Evolutionary conservation across 2,329 filamentous ascomycete genomes (phyloP).

Genomic region (Cercospora sesami): DNA sequence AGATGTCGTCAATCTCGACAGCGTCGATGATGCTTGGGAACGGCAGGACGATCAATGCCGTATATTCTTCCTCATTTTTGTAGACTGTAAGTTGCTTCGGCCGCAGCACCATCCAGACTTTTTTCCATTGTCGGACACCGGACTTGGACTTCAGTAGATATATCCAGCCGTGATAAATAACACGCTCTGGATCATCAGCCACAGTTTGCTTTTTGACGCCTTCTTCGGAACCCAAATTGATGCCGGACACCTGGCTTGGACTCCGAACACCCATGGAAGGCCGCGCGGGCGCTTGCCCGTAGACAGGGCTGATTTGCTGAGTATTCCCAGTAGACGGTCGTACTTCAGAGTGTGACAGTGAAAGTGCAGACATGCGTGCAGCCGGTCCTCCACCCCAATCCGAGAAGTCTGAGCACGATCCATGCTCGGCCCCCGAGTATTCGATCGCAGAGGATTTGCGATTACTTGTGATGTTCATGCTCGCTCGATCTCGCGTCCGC

Average conservation of each 20-base stretch:
- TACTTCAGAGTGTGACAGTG: constrained; percentile 33
- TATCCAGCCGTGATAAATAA: constrained; percentile 92
- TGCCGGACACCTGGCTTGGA: constrained; percentile 62
- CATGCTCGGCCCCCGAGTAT: constrained; percentile 66
- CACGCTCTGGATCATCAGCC: constrained; percentile 68
- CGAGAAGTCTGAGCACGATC: constrained; percentile 84
- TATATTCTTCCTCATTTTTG: constrained; percentile 89
- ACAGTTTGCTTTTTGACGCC: constrained; percentile 15
- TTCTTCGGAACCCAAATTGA: constrained; percentile 44
- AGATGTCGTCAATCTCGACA: constrained; percentile 87
- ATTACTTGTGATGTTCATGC: constrained; percentile 37
- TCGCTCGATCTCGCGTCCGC: constrained; percentile 32
- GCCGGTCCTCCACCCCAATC: constrained; percentile 35
- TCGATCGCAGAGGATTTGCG: constrained; percentile 62
- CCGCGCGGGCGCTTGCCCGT: constrained; percentile 36
- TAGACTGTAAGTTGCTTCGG: constrained; percentile 84
- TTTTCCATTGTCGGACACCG: constrained; percentile 90
- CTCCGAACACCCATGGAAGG: constrained; percentile 49
- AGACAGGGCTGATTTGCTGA: constrained; percentile 37
- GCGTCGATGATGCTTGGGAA: constrained; percentile 80
- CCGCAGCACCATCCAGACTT: constrained; percentile 87
- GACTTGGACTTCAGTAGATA: constrained; percentile 79
- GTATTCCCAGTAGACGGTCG: constrained; percentile 39
- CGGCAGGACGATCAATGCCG: constrained; percentile 76
- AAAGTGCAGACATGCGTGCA: constrained; percentile 38